A percentile compares a stretch with the other conserved stretches of the same genome.
Evolutionary conservation across 177 flowering plant genomes (phyloP).

Genomic region (Vitis hybrid): DNA sequence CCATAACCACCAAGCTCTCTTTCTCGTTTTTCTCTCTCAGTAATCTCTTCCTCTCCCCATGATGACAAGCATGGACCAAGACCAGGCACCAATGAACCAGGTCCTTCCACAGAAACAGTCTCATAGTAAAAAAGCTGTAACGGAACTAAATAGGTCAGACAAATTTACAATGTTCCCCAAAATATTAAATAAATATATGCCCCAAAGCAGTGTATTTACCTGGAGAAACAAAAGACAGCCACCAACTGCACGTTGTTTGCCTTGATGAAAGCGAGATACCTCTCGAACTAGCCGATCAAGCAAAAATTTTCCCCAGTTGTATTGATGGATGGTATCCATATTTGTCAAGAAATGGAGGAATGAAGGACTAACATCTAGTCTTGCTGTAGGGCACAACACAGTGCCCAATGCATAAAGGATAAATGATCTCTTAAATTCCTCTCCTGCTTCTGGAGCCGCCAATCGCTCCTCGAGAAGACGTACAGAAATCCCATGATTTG

Average conservation of each 20-base stretch:
- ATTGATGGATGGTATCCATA: conserved; percentile 37
- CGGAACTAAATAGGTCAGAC: background rate
- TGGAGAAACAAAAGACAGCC: conserved; percentile 53
- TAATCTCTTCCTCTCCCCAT: conserved; percentile 48
- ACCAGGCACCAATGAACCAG: conserved; percentile 13
- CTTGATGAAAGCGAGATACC: conserved; percentile 42
- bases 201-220: conserved; percentile 18
- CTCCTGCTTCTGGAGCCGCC: conserved; percentile 43
- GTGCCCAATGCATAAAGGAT: conserved; percentile 46
- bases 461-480: conserved; percentile 37
- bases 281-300: conserved; percentile 46
- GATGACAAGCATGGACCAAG: conserved; percentile 30
- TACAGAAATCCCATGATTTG: conserved; percentile 46
- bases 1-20: conserved; percentile 47
- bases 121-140: conserved; percentile 43
- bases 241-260: conserved; percentile 48
- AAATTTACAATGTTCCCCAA: background rate
- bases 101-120: conserved; percentile 33
- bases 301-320: conserved; percentile 45
- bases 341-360: conserved; percentile 44
- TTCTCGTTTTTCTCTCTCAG: conserved; percentile 44
- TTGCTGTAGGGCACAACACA: conserved; percentile 44
- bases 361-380: conserved; percentile 46
- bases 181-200: background rate
- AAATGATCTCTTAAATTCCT: conserved; percentile 46